phyloP scores from a whole-genome alignment of 257 asterid species.

The Petunia axillaris region DNA sequence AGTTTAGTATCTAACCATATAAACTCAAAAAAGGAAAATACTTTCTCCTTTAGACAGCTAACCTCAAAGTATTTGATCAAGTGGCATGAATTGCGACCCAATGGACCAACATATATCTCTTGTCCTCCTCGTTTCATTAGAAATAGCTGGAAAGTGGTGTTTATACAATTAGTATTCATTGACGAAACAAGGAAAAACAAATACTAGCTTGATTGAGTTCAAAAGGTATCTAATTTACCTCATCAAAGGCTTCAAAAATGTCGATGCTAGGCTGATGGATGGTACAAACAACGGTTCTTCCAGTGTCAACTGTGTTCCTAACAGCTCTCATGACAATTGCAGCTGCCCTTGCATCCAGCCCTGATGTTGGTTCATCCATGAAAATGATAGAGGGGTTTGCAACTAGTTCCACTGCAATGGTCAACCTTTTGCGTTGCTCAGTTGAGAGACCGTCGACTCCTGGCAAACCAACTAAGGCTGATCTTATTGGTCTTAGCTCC shows the following conservation, averaged over 20 bases:
- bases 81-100: constrained; percentile 57
- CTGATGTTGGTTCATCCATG: constrained; percentile 89
- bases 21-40: neutral
- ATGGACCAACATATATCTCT: too few relatives aligned
- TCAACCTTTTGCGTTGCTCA: constrained; percentile 74
- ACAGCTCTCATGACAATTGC: too few relatives aligned
- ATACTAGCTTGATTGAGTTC: too few relatives aligned
- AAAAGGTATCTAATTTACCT: constrained; percentile 38
- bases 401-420: constrained; percentile 79
- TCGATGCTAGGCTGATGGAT: too few relatives aligned
- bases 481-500: constrained; percentile 60
- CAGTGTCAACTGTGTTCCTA: too few relatives aligned
- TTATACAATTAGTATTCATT: neutral
- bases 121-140: too few relatives aligned
- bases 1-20: neutral
- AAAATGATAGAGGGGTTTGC: constrained; percentile 79
- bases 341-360: constrained; percentile 53
- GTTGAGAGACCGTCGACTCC: constrained; percentile 74
- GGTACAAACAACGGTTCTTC: too few relatives aligned
- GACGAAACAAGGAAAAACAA: neutral
- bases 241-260: constrained; percentile 74
- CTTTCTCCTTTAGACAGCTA: neutral
- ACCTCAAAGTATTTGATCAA: constrained; percentile 69
- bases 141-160: constrained; percentile 27
- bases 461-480: constrained; percentile 69